A percentile compares a stretch with the other conserved stretches of the same genome.
Evolutionary conservation across 2,329 filamentous ascomycete species (phyloP).

Genomic region (Fusarium chuoi): DNA sequence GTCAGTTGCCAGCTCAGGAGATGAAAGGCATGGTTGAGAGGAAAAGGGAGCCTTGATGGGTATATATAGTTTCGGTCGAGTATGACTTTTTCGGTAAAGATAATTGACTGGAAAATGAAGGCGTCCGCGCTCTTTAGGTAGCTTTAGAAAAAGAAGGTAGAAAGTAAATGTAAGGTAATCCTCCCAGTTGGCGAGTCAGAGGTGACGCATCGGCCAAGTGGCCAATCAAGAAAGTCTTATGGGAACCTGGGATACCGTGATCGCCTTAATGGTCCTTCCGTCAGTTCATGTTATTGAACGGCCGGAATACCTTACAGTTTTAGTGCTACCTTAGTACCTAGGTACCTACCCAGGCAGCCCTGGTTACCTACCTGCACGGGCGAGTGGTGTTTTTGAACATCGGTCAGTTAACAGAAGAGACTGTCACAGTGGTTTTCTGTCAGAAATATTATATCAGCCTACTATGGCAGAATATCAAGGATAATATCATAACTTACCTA

Average conservation of each 20-base stretch:
- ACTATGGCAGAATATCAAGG: too few species aligned
- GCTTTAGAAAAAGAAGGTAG: neutral
- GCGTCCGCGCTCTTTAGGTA: neutral
- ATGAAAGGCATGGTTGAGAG: conserved; percentile 36
- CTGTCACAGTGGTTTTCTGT: too few species aligned
- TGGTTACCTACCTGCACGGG: too few species aligned
- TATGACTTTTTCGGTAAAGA: neutral
- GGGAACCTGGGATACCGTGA: conserved; percentile 32
- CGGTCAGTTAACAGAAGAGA: too few species aligned
- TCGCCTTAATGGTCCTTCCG: conserved; percentile 34
- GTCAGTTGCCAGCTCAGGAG: conserved; percentile 34
- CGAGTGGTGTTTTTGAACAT: too few species aligned
- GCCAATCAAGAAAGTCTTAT: conserved; percentile 37
- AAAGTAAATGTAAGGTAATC: neutral
- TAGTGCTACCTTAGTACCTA: too few species aligned
- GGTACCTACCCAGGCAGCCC: too few species aligned
- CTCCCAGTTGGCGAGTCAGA: conserved; percentile 37
- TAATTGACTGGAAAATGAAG: neutral
- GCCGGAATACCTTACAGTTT: neutral
- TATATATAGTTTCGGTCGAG: neutral
- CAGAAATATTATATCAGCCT: too few species aligned
- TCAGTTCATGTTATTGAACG: neutral
- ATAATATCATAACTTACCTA: too few species aligned
- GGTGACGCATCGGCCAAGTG: conserved; percentile 43
- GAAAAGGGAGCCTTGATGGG: neutral